Evolutionary conservation across 2,329 filamentous ascomycete species (phyloP).

Genomic region (Trichoderma arundinaceum): DNA sequence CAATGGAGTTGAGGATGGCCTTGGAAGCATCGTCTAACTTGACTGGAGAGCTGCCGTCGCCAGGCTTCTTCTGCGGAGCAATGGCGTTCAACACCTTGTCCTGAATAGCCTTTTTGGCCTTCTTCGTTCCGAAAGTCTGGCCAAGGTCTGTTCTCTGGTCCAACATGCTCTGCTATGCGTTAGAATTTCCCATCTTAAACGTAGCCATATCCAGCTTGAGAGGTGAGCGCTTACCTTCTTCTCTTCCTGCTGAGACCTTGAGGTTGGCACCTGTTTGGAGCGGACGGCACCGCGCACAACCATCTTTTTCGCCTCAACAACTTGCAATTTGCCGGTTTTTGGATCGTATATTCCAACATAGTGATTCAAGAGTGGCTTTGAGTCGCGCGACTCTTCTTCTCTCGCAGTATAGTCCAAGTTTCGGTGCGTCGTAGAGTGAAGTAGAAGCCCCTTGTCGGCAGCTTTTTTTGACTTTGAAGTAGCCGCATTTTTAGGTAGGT

Average conservation of each 20-base stretch:
- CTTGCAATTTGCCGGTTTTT: constrained; percentile 61
- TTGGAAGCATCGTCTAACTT: constrained; percentile 61
- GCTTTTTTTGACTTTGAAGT: constrained; percentile 49
- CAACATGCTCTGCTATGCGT: constrained; percentile 56
- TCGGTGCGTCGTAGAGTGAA: constrained; percentile 63
- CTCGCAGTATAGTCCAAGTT: constrained; percentile 65
- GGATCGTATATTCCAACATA: constrained; percentile 70
- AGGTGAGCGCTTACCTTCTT: constrained; percentile 19
- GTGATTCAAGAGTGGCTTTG: constrained; percentile 58
- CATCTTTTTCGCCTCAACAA: constrained; percentile 70
- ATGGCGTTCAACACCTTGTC: constrained; percentile 76
- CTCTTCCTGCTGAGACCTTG: constrained; percentile 46
- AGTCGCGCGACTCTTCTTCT: constrained; percentile 49
- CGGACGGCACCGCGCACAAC: constrained; percentile 63
- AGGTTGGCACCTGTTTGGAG: constrained; percentile 57
- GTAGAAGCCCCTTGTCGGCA: constrained; percentile 55
- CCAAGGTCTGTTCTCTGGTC: constrained; percentile 73
- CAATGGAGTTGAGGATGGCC: constrained; percentile 68
- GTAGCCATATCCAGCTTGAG: neutral
- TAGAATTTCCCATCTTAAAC: constrained; percentile 31
- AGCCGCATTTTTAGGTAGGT: constrained; percentile 48
- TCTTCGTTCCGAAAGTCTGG: constrained; percentile 82
- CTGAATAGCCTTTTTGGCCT: constrained; percentile 78
- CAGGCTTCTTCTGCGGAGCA: constrained; percentile 47
- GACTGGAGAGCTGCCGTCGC: constrained; percentile 46